These are phyloP conservation scores for Aaosphaeria pasadenensis DNA, from an alignment of 2,329 filamentous ascomycete species.

Conservation along the genomic window DNA sequence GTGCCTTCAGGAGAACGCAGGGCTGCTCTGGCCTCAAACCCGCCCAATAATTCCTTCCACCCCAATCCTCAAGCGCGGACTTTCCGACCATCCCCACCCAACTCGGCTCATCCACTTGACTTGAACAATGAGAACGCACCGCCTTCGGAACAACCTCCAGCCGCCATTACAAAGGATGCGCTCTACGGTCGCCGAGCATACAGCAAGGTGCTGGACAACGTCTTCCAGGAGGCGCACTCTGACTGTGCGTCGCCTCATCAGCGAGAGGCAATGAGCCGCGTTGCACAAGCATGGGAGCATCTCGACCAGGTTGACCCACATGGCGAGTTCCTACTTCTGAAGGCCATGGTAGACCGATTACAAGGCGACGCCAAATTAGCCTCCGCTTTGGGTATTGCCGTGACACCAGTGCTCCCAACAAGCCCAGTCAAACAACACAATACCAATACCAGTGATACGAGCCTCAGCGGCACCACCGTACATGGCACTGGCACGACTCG, in stretches of 20 bases:
- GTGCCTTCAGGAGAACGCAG: constrained; percentile 64
- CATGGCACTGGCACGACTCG: constrained; percentile 32
- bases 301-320: constrained; percentile 88
- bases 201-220: constrained; percentile 75
- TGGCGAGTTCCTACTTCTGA: constrained; percentile 81
- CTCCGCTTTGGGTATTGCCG: constrained; percentile 40
- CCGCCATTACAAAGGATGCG: constrained; percentile 67
- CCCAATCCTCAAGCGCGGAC: constrained; percentile 36
- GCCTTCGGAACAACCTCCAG: constrained; percentile 51
- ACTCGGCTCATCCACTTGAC: constrained; percentile 25
- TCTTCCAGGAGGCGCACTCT: constrained; percentile 82
- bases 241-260: constrained; percentile 69
- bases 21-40: constrained; percentile 29
- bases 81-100: constrained; percentile 35
- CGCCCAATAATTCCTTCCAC: constrained; percentile 24
- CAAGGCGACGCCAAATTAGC: constrained; percentile 66
- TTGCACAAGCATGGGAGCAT: constrained; percentile 81
- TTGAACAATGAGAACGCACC: constrained; percentile 62
- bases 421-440: constrained; percentile 26
- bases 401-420: constrained; percentile 23
- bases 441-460: constrained; percentile 29
- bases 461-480: constrained; percentile 31
- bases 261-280: constrained; percentile 75
- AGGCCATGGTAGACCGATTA: constrained; percentile 70
- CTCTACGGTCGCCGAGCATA: constrained; percentile 78